Evolutionary conservation across 441 rosid species (phyloP), one percentile per base, ranked within the genome.

Genomic region (Gossypium laxum): DNA sequence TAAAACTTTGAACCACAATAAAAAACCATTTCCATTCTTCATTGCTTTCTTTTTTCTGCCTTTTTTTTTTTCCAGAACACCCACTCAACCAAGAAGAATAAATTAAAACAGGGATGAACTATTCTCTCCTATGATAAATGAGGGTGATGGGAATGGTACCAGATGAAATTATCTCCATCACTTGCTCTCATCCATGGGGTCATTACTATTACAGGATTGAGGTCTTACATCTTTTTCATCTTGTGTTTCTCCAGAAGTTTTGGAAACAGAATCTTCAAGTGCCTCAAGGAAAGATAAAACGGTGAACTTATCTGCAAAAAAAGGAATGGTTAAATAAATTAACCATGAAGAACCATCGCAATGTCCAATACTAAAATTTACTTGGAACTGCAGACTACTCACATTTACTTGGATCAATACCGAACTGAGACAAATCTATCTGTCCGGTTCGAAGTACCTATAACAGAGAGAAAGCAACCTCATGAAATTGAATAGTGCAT

Each of bases 371-470:
- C 19, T 6, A 38, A 21, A 11, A 38, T 3, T 0, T 55, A 48
- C 21, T 54, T 7, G 15, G 11, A 62, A 51, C 71, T 19, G 71
- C 45, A 61, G 66, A 41, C 21, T 65, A 82, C 96, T 82, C 73
- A 91, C 96, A 94, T 89, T 85, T 91, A 80, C 90, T 82, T 52
- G 98, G 93, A 78, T 94, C 89, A 12, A 94, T 78, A 41, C 96
- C 97, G 74, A 92, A 94, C 85, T 94, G 98, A 76, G 91, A 77
- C 83, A 94, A 85, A 84, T 94, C 97, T 73, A 94, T 81, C 82
- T 94, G 96, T 66, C 98, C 98, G 8, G 98, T 94, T 80, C 88
- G 85, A 57, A 94, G 90, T 38, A 94, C 98, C 98, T 94, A 72
- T 18, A 74, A 47, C 24, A 77, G 34, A 41, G 43, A 71, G 54